phyloP scores from a whole-genome alignment of 208 protist genomes.

The Leptomonas seymouri region DNA sequence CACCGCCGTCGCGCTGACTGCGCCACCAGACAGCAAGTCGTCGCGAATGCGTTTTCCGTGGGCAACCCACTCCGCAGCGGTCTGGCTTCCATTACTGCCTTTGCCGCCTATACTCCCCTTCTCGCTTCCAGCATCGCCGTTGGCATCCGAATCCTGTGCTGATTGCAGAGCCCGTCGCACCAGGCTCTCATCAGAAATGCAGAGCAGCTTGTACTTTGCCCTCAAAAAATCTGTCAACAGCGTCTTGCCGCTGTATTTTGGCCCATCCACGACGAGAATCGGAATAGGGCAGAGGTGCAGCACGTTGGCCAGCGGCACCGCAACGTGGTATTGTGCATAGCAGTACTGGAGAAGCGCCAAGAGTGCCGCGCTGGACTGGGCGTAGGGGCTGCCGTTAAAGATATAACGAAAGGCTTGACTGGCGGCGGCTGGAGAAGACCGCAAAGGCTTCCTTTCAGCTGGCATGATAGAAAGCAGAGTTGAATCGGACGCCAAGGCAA shows the following conservation, averaged over 20 bases:
- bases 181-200: slow-evolving; percentile 60
- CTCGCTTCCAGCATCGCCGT: neutral
- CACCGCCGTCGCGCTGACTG: slow-evolving; percentile 46
- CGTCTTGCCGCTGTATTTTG: slow-evolving; percentile 84
- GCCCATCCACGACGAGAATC: slow-evolving; percentile 69
- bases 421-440: neutral
- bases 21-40: slow-evolving; percentile 45
- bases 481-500: slow-evolving; percentile 34
- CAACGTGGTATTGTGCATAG: slow-evolving; percentile 23
- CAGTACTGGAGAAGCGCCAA: slow-evolving; percentile 33
- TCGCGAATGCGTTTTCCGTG: slow-evolving; percentile 44
- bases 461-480: slow-evolving; percentile 7
- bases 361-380: slow-evolving; percentile 30
- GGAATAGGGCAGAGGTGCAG: slow-evolving; percentile 61
- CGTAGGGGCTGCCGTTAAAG: slow-evolving; percentile 37
- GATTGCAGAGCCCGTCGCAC: slow-evolving; percentile 51
- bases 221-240: slow-evolving; percentile 53
- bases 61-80: slow-evolving; percentile 34
- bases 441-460: neutral
- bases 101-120: neutral
- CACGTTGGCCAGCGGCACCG: slow-evolving; percentile 27
- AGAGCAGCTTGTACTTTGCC: slow-evolving; percentile 43
- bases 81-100: neutral
- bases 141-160: neutral
- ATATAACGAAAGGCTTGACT: slow-evolving; percentile 45